Conservation (phyloP, 176 grass and related monocot genomes). For the Stipa capillata region DNA sequence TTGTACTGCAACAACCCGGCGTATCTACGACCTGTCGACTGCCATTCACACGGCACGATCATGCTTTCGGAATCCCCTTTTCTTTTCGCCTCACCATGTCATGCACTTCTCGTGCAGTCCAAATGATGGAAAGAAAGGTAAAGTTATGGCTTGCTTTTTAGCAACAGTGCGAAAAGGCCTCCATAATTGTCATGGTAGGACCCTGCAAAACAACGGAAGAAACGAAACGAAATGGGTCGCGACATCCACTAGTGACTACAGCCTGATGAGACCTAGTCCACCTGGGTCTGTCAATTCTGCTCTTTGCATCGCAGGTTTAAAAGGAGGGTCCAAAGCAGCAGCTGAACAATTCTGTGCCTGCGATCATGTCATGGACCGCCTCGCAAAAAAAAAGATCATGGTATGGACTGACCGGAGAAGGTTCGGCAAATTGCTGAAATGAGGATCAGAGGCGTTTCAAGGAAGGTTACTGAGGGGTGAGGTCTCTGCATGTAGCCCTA, state of each 20-base stretch:
- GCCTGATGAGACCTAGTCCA: slow-evolving; percentile 14
- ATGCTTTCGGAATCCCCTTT: background rate
- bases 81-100: background rate
- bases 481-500: background rate
- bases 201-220: background rate
- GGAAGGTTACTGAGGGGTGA: background rate
- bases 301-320: background rate
- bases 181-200: slow-evolving; percentile 15
- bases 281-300: slow-evolving; percentile 27
- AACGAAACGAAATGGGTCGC: background rate
- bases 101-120: background rate
- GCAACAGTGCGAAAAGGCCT: slow-evolving; percentile 12
- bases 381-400: no score
- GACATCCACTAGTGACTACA: slow-evolving; percentile 24
- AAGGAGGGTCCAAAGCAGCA: background rate
- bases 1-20: background rate
- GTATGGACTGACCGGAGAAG: slow-evolving; percentile 3
- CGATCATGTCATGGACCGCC: slow-evolving; percentile 13
- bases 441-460: background rate
- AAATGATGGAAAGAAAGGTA: background rate
- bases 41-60: background rate
- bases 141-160: background rate
- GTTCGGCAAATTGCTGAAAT: background rate
- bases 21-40: background rate
- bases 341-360: background rate